These are phyloP conservation scores for Lotus japonicus DNA, from an alignment of 306 rosid genomes.

Conservation along the genomic window DNA sequence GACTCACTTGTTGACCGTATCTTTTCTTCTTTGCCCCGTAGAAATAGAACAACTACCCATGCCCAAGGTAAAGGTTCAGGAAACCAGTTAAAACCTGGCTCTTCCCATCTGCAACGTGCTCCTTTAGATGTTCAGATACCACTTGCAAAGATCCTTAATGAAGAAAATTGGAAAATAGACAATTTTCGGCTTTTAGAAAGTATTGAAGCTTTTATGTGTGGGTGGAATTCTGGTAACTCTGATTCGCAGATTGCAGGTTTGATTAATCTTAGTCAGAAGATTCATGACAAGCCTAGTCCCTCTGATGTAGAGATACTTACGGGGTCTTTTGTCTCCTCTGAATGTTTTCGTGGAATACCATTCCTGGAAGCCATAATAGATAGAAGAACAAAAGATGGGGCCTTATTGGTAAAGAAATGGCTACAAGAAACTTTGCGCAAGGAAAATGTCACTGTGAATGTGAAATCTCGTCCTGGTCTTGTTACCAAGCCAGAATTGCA, in stretches of 20 bases:
- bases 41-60: conserved; percentile 39
- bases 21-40: conserved; percentile 68
- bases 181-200: conserved; percentile 51
- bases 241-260: conserved; percentile 49
- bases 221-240: conserved; percentile 63
- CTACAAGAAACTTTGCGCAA: conserved; percentile 69
- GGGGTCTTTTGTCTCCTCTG: conserved; percentile 69
- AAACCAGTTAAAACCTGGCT: conserved; percentile 40
- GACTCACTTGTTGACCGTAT: conserved; percentile 84
- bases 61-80: conserved; percentile 50
- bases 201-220: conserved; percentile 66
- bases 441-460: conserved; percentile 52
- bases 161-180: conserved; percentile 47
- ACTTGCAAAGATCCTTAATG: conserved; percentile 46
- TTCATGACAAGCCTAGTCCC: conserved; percentile 31
- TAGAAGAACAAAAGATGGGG: conserved; percentile 79
- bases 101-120: conserved; percentile 52
- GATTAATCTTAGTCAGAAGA: conserved; percentile 45
- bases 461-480: conserved; percentile 61
- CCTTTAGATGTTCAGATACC: conserved; percentile 85
- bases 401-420: conserved; percentile 82
- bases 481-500: conserved; percentile 62
- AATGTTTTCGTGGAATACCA: conserved; percentile 72
- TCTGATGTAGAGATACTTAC: conserved; percentile 42
- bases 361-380: conserved; percentile 79